Evolutionary conservation across 2,329 filamentous ascomycete species (phyloP).

Genomic region (Harringtonia lauricola): DNA sequence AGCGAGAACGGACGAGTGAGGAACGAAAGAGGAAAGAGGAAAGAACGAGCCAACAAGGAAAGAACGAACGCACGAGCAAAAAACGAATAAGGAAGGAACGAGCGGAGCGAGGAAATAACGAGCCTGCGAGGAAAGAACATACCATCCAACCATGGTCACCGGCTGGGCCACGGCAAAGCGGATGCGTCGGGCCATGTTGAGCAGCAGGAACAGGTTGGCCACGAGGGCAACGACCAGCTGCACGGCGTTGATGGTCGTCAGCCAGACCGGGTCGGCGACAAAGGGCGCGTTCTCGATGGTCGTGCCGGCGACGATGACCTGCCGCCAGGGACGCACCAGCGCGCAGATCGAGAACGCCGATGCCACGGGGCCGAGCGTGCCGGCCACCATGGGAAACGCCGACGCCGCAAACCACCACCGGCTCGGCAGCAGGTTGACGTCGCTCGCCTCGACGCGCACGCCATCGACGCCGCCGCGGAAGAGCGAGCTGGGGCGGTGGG

Average conservation of each 20-base stretch:
- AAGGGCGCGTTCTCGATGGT: conserved; percentile 37
- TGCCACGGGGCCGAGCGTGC: conserved; percentile 74
- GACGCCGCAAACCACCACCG: conserved; percentile 56
- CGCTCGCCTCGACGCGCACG: not conserved
- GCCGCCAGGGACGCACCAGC: conserved; percentile 70
- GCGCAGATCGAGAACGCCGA: conserved; percentile 83
- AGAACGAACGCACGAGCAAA: conserved; percentile 26
- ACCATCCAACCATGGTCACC: conserved; percentile 74
- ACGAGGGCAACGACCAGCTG: conserved; percentile 66
- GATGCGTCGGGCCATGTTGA: conserved; percentile 76
- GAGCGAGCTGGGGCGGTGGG: not conserved
- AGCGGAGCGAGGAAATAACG: too few relatives aligned
- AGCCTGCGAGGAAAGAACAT: conserved; percentile 10
- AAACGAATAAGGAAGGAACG: not conserved
- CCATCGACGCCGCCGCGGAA: not conserved
- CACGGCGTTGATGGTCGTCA: conserved; percentile 63
- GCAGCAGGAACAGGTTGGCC: conserved; percentile 70
- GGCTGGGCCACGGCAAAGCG: conserved; percentile 76
- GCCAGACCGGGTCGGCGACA: conserved; percentile 61
- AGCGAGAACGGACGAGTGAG: conserved; percentile 11
- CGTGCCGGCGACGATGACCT: conserved; percentile 36
- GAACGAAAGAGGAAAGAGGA: not conserved
- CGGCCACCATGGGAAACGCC: conserved; percentile 67
- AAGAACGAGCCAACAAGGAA: not conserved
- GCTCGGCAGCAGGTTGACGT: conserved; percentile 19